Base-by-base conservation (phyloP, 1,284 basidiomycete species). In the Leccinum griseonigrum region DNA sequence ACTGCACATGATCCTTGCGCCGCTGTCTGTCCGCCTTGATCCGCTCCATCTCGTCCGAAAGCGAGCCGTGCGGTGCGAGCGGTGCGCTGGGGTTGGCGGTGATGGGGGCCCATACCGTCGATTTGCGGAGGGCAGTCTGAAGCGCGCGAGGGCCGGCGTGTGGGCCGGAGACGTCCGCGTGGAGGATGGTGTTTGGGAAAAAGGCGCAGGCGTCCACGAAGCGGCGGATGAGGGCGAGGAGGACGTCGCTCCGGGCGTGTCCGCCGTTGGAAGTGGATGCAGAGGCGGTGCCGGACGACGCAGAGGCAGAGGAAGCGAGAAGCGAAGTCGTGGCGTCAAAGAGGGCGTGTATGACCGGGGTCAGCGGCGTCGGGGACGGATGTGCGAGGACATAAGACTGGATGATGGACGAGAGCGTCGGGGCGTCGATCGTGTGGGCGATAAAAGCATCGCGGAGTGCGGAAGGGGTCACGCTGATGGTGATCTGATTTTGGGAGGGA, bases 21-120 rank as follows among this genome's bases (percentile, higher is more conserved):
- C 83, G 76, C 65, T 84, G 83, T 48, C 84, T 75, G 59, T 85
- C 84, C 13, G 66, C 69, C n/a, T 81, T 82, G 59, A 85, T 84
- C 9, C 84, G 78, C 59, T 84, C 82, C 80, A 86, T 81, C 67
- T 85, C 83, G 63, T 84, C 83, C 3, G 81, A 76, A 54, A 84
- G 77, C 9, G 63, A 69, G 10, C 60, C 67, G 14, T 66, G 64
- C 6, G 28, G 50, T 1, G 65, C 50, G 18, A 5, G 46, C 46
- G 4, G 22, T 2, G 36, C 46, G 8, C 0, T 16, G 7, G 11
- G 3, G 1, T 36, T 9, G 1, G 31, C 34, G 43, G 38, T 55
- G n/a, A 64, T 28, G 56, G 70, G 63, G 50, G 66, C 74, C 84
- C 85, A 85, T 3, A 79, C 78, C 0, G 83, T 79, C 40, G 80